A percentile compares a stretch with the other conserved stretches of the same genome.
phyloP scores from a whole-genome alignment of 1,284 basidiomycete species.

The Pseudozyma sp. region DNA sequence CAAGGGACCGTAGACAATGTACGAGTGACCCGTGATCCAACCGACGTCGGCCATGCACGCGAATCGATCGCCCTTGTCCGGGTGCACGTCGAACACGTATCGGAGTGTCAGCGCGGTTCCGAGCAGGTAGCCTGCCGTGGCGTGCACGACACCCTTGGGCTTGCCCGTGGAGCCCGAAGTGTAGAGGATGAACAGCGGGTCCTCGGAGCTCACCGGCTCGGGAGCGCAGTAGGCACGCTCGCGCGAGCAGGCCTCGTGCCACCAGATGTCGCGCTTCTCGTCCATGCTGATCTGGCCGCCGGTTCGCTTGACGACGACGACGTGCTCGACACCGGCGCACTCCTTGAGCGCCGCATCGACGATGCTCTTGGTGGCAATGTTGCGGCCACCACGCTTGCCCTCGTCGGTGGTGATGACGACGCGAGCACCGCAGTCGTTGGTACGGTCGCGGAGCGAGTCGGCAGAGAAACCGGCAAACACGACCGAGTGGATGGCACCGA shows the following conservation, averaged over 20 bases:
- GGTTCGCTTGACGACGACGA: conserved; percentile 88
- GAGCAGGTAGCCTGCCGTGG: conserved; percentile 91
- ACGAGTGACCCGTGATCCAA: conserved; percentile 98
- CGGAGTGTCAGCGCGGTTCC: conserved; percentile 91
- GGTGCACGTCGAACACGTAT: conserved; percentile 94
- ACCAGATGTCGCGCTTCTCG: conserved; percentile 91
- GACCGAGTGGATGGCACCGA: conserved; percentile 98
- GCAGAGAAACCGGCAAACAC: conserved; percentile 98
- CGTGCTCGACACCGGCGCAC: conserved; percentile 87
- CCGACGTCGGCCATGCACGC: conserved; percentile 99
- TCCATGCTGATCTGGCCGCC: conserved; percentile 85
- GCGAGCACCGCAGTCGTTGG: conserved; percentile 87
- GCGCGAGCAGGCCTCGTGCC: conserved; percentile 88
- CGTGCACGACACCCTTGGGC: conserved; percentile 97
- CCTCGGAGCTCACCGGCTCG: conserved; percentile 87
- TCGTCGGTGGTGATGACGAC: conserved; percentile 97
- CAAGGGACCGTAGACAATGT: conserved; percentile 97
- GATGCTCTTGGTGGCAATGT: conserved; percentile 92
- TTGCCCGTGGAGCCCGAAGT: conserved; percentile 93
- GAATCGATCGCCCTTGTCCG: conserved; percentile 75
- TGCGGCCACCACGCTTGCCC: conserved; percentile 91
- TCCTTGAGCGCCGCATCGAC: conserved; percentile 91
- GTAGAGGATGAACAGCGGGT: conserved; percentile 97
- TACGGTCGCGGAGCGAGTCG: conserved; percentile 93
- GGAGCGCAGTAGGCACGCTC: conserved; percentile 90